Percentiles rank a stretch among this genome's conserved stretches.
Conservation (phyloP, 1,139 yeast genomes). For the Taiozyma sp. region DNA sequence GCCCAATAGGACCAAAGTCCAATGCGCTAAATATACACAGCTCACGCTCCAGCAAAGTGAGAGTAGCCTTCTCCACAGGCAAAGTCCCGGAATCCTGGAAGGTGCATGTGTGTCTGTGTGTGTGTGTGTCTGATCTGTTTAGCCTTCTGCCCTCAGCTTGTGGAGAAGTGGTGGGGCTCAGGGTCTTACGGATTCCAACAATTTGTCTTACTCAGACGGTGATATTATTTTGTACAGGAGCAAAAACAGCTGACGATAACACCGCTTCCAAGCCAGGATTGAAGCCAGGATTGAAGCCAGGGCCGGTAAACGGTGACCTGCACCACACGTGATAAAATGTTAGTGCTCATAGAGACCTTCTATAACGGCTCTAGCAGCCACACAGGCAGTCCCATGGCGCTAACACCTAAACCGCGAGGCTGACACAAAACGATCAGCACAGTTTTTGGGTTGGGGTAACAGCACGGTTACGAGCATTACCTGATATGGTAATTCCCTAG, state of each 20-base stretch:
- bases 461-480: neutral
- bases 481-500: neutral
- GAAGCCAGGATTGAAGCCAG: too few species aligned
- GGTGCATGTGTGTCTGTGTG: neutral
- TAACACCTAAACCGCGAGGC: neutral
- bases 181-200: neutral
- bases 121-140: neutral
- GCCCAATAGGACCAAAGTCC: neutral
- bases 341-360: too few species aligned
- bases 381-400: too few species aligned
- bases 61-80: neutral
- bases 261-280: too few species aligned
- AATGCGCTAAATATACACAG: neutral
- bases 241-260: too few species aligned
- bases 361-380: too few species aligned
- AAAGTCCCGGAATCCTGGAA: neutral
- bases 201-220: neutral
- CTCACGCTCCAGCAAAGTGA: neutral
- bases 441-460: neutral
- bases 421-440: neutral
- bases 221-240: neutral
- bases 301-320: too few species aligned
- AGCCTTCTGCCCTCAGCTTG: neutral
- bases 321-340: too few species aligned
- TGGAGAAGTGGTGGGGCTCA: neutral